These are phyloP conservation scores for Plasmodium reichenowi DNA, from an alignment of 169 alveolate genomes.

Conservation along the genomic window DNA sequence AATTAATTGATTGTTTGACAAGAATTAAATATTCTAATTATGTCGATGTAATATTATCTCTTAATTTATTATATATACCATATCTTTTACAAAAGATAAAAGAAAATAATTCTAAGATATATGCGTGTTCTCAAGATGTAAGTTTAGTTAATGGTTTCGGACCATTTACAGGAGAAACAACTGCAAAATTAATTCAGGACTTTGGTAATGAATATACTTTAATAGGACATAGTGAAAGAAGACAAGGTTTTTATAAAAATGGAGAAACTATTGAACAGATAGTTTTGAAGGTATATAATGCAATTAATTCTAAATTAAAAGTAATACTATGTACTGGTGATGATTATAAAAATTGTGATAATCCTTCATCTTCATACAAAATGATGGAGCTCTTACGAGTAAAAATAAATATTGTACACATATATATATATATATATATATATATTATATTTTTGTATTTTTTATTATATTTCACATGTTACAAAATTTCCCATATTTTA, in stretches of 20 bases:
- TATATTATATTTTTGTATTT: not conserved
- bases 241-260: constrained; percentile 25
- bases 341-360: constrained; percentile 8
- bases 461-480: not conserved
- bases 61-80: constrained; percentile 60
- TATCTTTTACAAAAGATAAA: constrained; percentile 46
- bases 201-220: constrained; percentile 27
- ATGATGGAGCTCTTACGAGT: constrained; percentile 25
- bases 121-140: constrained; percentile 67
- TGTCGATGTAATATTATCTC: constrained; percentile 46
- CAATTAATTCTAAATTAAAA: constrained; percentile 40
- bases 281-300: constrained; percentile 40
- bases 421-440: constrained; percentile 1
- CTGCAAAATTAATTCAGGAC: constrained; percentile 82
- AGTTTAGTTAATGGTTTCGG: constrained; percentile 79
- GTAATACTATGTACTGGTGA: constrained; percentile 70
- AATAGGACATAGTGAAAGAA: constrained; percentile 75
- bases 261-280: constrained; percentile 57
- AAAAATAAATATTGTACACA: constrained; percentile 23
- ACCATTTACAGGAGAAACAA: constrained; percentile 85
- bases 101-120: constrained; percentile 57
- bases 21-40: constrained; percentile 45
- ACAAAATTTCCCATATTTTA: not conserved
- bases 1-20: constrained; percentile 38
- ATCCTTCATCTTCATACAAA: not conserved